Percentiles rank a stretch among this genome's conserved stretches.
Evolutionary conservation across 495 filamentous ascomycete species (phyloP).

Genomic region (Aspergillus leporis): DNA sequence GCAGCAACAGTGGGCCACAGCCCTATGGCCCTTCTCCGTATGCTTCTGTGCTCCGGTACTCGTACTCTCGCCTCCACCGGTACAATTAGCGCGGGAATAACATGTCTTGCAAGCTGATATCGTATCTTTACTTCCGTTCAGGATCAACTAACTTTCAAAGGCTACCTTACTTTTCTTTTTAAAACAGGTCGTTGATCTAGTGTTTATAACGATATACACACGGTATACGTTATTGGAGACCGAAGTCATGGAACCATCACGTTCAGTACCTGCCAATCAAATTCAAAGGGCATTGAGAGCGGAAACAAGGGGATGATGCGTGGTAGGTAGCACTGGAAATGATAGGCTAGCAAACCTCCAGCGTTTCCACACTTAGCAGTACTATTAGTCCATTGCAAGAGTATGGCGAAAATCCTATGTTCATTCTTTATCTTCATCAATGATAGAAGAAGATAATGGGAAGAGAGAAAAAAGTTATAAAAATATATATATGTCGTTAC

Average conservation of each 20-base stretch:
- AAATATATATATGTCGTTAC: neutral
- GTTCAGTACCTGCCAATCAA: neutral
- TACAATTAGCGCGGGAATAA: neutral
- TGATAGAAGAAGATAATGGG: neutral
- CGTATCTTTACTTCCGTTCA: neutral
- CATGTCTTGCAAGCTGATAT: constrained; percentile 6
- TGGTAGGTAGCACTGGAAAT: too few species aligned
- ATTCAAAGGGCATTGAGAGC: neutral
- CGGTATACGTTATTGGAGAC: neutral
- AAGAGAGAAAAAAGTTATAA: neutral
- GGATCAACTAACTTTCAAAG: neutral
- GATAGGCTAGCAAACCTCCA: too few species aligned
- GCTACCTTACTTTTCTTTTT: neutral
- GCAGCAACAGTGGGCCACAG: constrained; percentile 9
- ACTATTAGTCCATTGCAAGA: too few species aligned
- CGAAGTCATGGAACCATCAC: neutral
- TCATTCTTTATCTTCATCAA: too few species aligned
- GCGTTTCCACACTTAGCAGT: too few species aligned
- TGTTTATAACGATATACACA: neutral
- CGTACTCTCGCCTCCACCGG: neutral
- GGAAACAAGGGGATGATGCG: neutral
- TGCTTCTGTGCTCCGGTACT: neutral
- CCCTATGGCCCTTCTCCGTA: constrained; percentile 9
- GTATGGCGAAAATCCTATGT: too few species aligned
- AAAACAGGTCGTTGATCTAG: neutral